phyloP scores from a whole-genome alignment of 2,329 filamentous ascomycete genomes.

The Sclerotinia sclerotiorum region DNA sequence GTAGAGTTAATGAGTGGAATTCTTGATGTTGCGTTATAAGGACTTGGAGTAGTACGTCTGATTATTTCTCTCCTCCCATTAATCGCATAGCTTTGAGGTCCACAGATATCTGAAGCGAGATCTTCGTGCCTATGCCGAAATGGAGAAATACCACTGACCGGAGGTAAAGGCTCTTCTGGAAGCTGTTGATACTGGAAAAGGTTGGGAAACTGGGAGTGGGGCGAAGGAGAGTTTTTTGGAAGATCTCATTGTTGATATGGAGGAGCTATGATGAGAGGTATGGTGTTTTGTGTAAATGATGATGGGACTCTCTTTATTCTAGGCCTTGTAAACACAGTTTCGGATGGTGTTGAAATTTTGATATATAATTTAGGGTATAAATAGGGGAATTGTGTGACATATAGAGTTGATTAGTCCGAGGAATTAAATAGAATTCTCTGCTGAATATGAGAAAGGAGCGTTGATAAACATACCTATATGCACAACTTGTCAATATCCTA shows the following conservation, averaged over 20 bases:
- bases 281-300: neutral
- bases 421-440: accelerated
- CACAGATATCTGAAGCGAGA: neutral
- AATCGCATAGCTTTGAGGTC: neutral
- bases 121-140: no score
- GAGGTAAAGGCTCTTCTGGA: neutral
- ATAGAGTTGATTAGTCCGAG: neutral
- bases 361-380: neutral
- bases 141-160: neutral
- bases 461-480: neutral
- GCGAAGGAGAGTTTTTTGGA: neutral
- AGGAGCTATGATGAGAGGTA: neutral
- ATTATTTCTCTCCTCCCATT: no score
- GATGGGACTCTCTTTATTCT: neutral
- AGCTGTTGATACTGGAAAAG: neutral
- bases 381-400: neutral
- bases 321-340: neutral
- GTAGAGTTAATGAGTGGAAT: neutral
- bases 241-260: neutral
- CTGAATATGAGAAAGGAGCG: no score
- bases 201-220: neutral
- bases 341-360: neutral
- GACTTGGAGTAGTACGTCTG: neutral
- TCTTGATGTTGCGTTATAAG: neutral
- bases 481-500: neutral